Conservation (phyloP, 495 filamentous ascomycete species). For the Daldinia grandis region DNA sequence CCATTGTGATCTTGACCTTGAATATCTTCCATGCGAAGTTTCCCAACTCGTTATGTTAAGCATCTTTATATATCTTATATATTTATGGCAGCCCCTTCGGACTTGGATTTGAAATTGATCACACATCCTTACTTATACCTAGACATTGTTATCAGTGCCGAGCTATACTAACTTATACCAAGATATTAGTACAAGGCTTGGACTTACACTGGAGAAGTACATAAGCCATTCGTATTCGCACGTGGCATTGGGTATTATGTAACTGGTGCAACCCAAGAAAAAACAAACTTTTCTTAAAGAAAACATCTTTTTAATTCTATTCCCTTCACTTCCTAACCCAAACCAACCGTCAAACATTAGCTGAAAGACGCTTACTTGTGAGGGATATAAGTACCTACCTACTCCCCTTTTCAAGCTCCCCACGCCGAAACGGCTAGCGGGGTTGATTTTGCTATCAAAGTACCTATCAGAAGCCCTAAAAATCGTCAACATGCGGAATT, state of each 20-base stretch:
- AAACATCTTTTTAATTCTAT: background rate
- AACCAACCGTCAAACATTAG: background rate
- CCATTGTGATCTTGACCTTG: too few species aligned
- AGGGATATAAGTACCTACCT: constrained; percentile 7
- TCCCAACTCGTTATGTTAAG: too few species aligned
- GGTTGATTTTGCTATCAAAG: background rate
- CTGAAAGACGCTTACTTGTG: background rate
- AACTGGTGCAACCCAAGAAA: constrained; percentile 1
- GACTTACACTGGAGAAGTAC: background rate
- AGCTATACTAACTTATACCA: background rate
- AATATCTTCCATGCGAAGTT: too few species aligned
- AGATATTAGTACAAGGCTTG: background rate
- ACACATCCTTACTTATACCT: background rate
- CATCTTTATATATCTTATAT: too few species aligned
- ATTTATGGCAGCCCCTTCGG: too few species aligned
- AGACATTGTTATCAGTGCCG: background rate
- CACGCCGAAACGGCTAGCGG: background rate
- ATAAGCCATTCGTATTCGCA: background rate
- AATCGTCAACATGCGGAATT: background rate
- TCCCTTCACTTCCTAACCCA: background rate
- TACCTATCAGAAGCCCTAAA: background rate
- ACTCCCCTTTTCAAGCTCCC: background rate
- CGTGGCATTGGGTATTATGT: constrained; percentile 18
- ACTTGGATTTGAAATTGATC: too few species aligned
- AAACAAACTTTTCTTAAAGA: background rate